Evolutionary conservation across 192 early-diverging fungal species (phyloP).

Genomic region (Geosiphon pyriformis): DNA sequence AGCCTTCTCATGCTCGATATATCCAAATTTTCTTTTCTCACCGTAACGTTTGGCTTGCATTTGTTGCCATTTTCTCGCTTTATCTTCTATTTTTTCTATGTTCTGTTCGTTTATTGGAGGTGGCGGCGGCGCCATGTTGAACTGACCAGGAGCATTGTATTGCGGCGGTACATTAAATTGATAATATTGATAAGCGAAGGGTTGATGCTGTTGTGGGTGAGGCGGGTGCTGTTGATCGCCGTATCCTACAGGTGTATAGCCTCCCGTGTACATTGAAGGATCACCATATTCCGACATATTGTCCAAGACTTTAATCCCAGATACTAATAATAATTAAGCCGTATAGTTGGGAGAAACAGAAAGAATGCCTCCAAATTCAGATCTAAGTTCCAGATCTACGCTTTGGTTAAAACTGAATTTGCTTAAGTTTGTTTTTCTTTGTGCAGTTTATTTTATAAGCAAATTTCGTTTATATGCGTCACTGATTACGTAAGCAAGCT

Average conservation of each 20-base stretch:
- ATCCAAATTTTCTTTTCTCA: conserved; percentile 93
- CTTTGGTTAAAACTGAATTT: too few relatives aligned
- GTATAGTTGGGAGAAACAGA: too few relatives aligned
- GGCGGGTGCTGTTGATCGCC: conserved; percentile 15
- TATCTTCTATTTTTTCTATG: conserved; percentile 63
- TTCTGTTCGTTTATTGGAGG: conserved; percentile 35
- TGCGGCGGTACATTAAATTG: conserved; percentile 11
- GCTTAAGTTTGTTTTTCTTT: too few relatives aligned
- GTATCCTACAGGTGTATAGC: background rate
- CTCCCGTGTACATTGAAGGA: background rate
- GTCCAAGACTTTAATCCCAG: too few relatives aligned
- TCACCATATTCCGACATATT: conserved; percentile 17
- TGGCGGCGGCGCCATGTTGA: conserved; percentile 3
- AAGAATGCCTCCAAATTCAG: too few relatives aligned
- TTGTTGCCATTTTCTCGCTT: conserved; percentile 88
- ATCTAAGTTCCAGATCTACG: too few relatives aligned
- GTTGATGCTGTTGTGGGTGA: conserved; percentile 6
- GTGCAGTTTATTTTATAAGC: too few relatives aligned
- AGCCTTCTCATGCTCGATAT: conserved; percentile 89
- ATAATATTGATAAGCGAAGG: conserved; percentile 24
- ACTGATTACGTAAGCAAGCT: too few relatives aligned
- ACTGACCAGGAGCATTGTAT: background rate
- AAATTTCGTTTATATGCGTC: too few relatives aligned
- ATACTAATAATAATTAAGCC: too few relatives aligned
- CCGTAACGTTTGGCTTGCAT: conserved; percentile 86